Evolutionary conservation across 202 grass and related monocot species (phyloP).

Genomic region (Tripidium arundinaceum): DNA sequence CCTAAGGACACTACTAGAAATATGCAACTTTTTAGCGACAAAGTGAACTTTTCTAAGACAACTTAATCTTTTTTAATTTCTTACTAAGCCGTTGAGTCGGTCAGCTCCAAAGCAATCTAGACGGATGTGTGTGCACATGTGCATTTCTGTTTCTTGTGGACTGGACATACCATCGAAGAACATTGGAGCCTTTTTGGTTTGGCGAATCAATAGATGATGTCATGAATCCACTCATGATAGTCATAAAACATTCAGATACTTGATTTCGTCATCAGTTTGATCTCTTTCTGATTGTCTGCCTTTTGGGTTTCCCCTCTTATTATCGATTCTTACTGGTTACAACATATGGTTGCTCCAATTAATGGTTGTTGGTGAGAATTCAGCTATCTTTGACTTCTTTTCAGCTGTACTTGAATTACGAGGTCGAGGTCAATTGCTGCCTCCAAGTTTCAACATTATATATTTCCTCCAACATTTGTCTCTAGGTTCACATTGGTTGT

Average conservation of each 20-base stretch:
- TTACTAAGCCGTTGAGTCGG: neutral
- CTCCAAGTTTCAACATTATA: neutral
- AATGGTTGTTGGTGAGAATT: slow-evolving; percentile 11
- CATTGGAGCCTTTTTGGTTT: neutral
- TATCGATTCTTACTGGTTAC: neutral
- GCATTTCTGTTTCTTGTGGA: slow-evolving; percentile 7
- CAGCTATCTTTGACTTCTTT: neutral
- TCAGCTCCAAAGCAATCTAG: neutral
- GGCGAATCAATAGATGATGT: slow-evolving; percentile 2
- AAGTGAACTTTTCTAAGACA: too few species aligned
- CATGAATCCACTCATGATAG: neutral
- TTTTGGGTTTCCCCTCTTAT: neutral
- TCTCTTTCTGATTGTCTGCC: neutral
- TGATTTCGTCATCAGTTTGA: neutral
- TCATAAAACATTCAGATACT: neutral
- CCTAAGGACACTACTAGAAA: too few species aligned
- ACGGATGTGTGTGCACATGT: neutral
- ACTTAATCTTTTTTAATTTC: too few species aligned
- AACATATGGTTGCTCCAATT: neutral
- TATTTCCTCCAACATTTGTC: neutral
- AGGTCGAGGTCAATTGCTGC: neutral
- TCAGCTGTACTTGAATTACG: neutral
- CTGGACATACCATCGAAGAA: neutral
- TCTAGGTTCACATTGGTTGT: slow-evolving; percentile 29
- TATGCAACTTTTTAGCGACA: too few species aligned